These are phyloP conservation scores for Termitomyces sp. DNA, from an alignment of 768 basidiomycete genomes.

Conservation along the genomic window DNA sequence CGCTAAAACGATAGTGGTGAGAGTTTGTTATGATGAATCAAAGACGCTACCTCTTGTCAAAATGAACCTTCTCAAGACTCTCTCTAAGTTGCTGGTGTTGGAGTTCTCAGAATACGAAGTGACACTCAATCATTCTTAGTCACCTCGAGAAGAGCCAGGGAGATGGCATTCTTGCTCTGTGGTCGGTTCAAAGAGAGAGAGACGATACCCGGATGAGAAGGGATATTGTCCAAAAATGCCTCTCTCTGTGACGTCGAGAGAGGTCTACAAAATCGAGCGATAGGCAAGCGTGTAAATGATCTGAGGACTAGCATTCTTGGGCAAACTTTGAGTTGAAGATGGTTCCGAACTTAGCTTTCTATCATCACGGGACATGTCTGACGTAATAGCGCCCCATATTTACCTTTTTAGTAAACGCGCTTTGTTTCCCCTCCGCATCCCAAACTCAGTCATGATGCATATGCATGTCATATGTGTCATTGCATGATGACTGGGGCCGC, in stretches of 20 bases:
- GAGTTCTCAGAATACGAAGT: background rate
- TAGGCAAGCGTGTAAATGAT: background rate
- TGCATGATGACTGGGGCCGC: no score
- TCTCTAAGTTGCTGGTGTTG: slow-evolving; percentile 62
- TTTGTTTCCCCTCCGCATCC: no score
- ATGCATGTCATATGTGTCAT: no score
- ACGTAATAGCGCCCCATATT: background rate
- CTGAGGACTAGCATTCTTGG: slow-evolving; percentile 3
- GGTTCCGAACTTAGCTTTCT: no score
- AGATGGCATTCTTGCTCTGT: slow-evolving; percentile 85
- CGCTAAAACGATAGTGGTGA: slow-evolving; percentile 32
- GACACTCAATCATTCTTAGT: slow-evolving; percentile 4
- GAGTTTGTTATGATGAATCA: background rate
- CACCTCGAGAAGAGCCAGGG: slow-evolving; percentile 66
- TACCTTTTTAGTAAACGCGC: no score
- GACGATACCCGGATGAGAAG: slow-evolving; percentile 59
- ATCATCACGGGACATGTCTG: no score
- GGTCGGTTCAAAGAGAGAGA: slow-evolving; percentile 81
- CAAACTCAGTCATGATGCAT: no score
- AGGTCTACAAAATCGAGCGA: slow-evolving; percentile 6
- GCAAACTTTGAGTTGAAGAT: no score
- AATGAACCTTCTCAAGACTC: slow-evolving; percentile 61
- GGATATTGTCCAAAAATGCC: slow-evolving; percentile 50
- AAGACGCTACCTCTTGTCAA: slow-evolving; percentile 54
- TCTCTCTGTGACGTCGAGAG: slow-evolving; percentile 18